Base-by-base conservation (phyloP, 2,329 filamentous ascomycete genomes). In the Fusarium falciforme region DNA sequence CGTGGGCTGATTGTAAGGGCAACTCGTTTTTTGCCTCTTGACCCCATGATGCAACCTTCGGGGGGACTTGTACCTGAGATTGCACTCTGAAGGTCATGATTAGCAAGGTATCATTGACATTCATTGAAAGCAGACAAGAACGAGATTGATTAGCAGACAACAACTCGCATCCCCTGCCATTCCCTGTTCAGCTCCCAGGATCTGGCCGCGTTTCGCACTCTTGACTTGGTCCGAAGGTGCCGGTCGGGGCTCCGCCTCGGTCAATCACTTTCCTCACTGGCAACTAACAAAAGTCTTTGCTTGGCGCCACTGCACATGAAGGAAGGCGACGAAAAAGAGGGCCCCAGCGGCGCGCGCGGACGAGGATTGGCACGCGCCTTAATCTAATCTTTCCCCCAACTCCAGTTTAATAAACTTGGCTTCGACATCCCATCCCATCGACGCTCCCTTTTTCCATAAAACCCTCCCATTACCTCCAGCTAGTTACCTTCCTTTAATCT, bases 311-410 rank as follows among this genome's bases (percentile, higher is more conserved):
- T 33, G 31, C 22, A 49, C 44, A 49, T 49, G 47, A 29, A 27
- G 4, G 27, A 49, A 17, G 9, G 16, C 9, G 40, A 47, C 62
- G 63, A 65, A 42, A 62, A 42, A 54, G 29, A 54, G 49, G 57
- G 47, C 42, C 71, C 70, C 71, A 68, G 71, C 71, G 67, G 60
- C 67, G 55, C 57, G 52, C 47, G 47, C 47, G 31, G 11, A 40
- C 17, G 64, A 61, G 68, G 64, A 74, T 74, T 74, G 71, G n/a
- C 57, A 74, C 68, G 52, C 62, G 68, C 59, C 71, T 70, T 74
- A 74, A 74, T 74, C 72, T 74, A 72, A 74, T 72, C 72, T 69
- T 69, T 58, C 58, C 55, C 57, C 70, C 66, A 72, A 71, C 54
- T 65, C 66, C 38, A 58, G 66, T 58, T 74, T 73, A 73, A 67